These are phyloP conservation scores for Globisporangium echinulatum DNA, from an alignment of 352 stramenopile species.

Conservation along the genomic window DNA sequence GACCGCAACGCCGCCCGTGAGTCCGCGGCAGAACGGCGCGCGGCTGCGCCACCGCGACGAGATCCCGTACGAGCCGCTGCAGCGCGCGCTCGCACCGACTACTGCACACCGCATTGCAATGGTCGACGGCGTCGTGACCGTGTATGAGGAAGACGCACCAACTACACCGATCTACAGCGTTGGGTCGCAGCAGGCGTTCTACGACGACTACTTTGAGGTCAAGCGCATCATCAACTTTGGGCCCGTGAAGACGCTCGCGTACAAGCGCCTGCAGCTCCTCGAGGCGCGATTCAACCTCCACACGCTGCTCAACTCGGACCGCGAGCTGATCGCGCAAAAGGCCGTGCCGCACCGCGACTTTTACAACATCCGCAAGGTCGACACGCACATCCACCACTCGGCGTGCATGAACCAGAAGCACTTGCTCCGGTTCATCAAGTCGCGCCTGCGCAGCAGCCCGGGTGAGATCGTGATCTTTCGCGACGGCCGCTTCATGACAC, in stretches of 20 bases:
- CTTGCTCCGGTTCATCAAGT: slow-evolving; percentile 90
- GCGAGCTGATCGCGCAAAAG: slow-evolving; percentile 93
- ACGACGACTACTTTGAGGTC: slow-evolving; percentile 70
- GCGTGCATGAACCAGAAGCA: slow-evolving; percentile 97
- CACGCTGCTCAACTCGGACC: slow-evolving; percentile 93
- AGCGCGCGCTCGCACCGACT: slow-evolving; percentile 27
- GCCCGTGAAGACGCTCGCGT: slow-evolving; percentile 82
- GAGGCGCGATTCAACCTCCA: slow-evolving; percentile 95
- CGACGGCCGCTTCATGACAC: slow-evolving; percentile 94
- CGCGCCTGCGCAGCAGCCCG: slow-evolving; percentile 66
- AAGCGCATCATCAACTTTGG: slow-evolving; percentile 86
- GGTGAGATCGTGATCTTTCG: slow-evolving; percentile 93
- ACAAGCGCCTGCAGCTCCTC: slow-evolving; percentile 86
- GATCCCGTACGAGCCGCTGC: slow-evolving; percentile 64
- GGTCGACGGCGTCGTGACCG: slow-evolving; percentile 51
- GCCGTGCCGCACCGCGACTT: slow-evolving; percentile 97
- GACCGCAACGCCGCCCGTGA: slow-evolving; percentile 13
- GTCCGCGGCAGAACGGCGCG: slow-evolving; percentile 26
- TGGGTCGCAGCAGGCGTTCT: slow-evolving; percentile 51
- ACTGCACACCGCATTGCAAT: slow-evolving; percentile 48
- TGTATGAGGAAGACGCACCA: slow-evolving; percentile 26
- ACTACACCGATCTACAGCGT: slow-evolving; percentile 32
- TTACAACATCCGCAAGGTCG: slow-evolving; percentile 97
- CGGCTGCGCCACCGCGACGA: slow-evolving; percentile 66
- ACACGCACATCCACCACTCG: slow-evolving; percentile 98